Evolutionary conservation across 441 rosid genomes (phyloP), one percentile per base, ranked within the genome.

Genomic region (Hura crepitans): DNA sequence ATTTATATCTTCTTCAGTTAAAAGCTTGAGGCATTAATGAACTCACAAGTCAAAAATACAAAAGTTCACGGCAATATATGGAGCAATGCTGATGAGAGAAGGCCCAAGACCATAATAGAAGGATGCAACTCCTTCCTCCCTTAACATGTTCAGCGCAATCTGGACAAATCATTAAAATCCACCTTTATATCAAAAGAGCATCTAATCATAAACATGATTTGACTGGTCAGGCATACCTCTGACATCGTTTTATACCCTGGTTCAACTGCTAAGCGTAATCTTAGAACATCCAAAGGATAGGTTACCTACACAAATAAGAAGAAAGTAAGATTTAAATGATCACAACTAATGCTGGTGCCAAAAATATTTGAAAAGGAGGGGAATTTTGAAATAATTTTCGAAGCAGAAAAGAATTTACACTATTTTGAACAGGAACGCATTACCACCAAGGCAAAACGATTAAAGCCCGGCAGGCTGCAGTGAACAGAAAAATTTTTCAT

Each of bases 11-110:
- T 37, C 20, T 47, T 39, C 43, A 67, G 39, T 62, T 65, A 68
- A 63, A 39, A 54, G 33, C 33, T 59, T 37, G 46, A n/a, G 53
- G 78, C 28, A 61, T 59, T 47, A 69, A 51, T 13, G 64, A 70
- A 85, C 99, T 88, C 84, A 95, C 99, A 95, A 79, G 80, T 95
- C 98, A 81, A 95, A 95, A 62, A 87, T 80, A 77, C 99, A 92
- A 78, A 95, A 95, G 89, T 95, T 95, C 75, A 90, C 84, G 17
- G 98, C 99, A 82, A 95, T 95, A 69, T 95, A 95, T 47, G 98
- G 98, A 68, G 98, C 97, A 77, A 95, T 95, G 86, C 98, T 78
- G 62, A 95, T 74, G 68, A 95, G 98, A 66, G 99, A 89, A 69
- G 98, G 97, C 77, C 98, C 97, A 18, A 95, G 98, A 73, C 98